Conservation (phyloP, 129 eudicot species). For the Ambrosia artemisiifolia region DNA sequence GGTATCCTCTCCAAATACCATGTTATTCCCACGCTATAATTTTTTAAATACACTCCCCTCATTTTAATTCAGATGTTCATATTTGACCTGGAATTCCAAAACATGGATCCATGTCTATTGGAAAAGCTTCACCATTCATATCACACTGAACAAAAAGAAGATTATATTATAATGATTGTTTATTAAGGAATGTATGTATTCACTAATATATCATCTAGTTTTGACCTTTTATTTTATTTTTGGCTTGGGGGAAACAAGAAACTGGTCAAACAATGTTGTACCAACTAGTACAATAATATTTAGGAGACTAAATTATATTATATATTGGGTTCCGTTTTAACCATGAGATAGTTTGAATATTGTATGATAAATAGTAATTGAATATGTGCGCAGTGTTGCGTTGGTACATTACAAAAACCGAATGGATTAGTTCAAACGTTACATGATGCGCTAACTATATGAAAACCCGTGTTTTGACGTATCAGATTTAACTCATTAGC, state of each 20-base stretch:
- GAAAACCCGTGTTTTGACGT: no score
- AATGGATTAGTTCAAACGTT: no score
- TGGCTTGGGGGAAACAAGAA: not conserved
- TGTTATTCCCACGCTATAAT: conserved; percentile 12
- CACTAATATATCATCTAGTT: not conserved
- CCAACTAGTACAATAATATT: not conserved
- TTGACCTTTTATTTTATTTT: not conserved
- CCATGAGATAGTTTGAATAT: no score
- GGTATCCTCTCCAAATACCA: conserved; percentile 23
- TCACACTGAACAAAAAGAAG: not conserved
- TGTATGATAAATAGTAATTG: no score
- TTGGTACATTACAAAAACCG: no score
- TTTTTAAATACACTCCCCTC: conserved; percentile 12
- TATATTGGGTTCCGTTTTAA: no score
- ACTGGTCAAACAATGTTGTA: not conserved
- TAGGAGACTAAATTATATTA: not conserved
- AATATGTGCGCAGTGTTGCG: no score
- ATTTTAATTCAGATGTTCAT: conserved; percentile 3
- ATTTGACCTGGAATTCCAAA: conserved; percentile 15
- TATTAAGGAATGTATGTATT: not conserved
- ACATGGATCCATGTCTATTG: conserved; percentile 37
- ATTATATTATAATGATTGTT: not conserved
- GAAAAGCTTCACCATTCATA: conserved; percentile 13
- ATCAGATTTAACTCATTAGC: no score
- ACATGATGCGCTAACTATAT: no score